A percentile compares a stretch with the other conserved stretches of the same genome.
phyloP scores from a whole-genome alignment of 108 stramenopile species.

The Pseudonitzschia multiseries region DNA sequence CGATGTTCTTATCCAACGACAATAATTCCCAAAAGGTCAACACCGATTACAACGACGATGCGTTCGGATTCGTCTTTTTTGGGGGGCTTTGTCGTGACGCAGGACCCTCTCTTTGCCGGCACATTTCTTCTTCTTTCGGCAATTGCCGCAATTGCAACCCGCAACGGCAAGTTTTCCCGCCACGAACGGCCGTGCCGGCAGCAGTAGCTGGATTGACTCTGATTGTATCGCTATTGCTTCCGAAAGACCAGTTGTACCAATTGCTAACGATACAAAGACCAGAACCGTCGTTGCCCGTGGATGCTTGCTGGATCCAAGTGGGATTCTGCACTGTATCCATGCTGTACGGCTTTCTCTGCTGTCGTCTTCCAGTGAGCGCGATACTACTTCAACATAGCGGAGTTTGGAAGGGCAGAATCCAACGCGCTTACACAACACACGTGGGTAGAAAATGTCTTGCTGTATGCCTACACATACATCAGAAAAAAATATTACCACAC shows the following conservation, averaged over 20 bases:
- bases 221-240: slow-evolving; percentile 4
- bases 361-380: neutral
- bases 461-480: neutral
- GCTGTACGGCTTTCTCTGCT: slow-evolving; percentile 17
- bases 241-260: slow-evolving; percentile 1
- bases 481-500: neutral
- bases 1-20: neutral
- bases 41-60: slow-evolving; percentile 59
- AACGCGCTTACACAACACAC: neutral
- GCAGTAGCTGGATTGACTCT: slow-evolving; percentile 23
- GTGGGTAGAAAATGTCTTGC: neutral
- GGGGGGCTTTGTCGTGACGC: slow-evolving; percentile 30
- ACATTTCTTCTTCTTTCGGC: slow-evolving; percentile 47
- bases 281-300: slow-evolving; percentile 6
- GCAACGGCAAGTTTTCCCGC: slow-evolving; percentile 11
- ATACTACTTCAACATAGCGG: neutral
- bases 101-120: slow-evolving; percentile 42
- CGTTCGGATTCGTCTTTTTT: slow-evolving; percentile 60
- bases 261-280: neutral
- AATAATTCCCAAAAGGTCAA: neutral
- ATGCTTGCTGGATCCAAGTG: slow-evolving; percentile 4
- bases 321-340: slow-evolving; percentile 18
- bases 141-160: slow-evolving; percentile 37
- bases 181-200: slow-evolving; percentile 18
- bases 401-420: neutral